These are phyloP conservation scores for Saccharomycopsis guyanensis DNA, from an alignment of 805 yeast species.

Conservation along the genomic window DNA sequence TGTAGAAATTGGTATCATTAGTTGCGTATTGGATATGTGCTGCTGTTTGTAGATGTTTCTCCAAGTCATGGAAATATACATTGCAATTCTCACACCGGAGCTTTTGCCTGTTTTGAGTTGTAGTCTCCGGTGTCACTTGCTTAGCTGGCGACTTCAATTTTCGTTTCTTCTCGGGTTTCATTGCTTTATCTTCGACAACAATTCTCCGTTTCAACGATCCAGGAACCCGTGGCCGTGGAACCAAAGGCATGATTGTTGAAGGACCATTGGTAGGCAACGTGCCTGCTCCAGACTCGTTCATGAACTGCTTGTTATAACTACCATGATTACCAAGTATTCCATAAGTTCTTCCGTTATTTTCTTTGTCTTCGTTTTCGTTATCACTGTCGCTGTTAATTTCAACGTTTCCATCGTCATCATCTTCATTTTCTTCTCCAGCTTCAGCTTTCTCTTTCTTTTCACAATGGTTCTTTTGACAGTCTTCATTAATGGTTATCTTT, in stretches of 20 bases:
- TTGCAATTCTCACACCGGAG: slow-evolving; percentile 6
- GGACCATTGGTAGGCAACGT: background rate
- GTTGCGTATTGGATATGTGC: background rate
- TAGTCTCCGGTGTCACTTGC: background rate
- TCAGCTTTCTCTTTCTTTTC: background rate
- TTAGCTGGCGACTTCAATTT: background rate
- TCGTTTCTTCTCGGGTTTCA: background rate
- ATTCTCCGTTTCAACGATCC: background rate
- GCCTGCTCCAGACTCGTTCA: background rate
- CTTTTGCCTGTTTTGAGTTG: background rate
- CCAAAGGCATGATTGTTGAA: background rate
- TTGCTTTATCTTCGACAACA: background rate
- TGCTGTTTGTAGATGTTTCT: background rate
- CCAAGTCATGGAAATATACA: background rate
- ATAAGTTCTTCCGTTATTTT: background rate
- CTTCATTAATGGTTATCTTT: too few species aligned
- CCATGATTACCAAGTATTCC: background rate
- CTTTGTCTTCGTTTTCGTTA: background rate
- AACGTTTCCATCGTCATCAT: background rate
- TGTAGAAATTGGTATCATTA: background rate
- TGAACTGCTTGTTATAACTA: background rate
- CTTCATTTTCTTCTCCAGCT: background rate
- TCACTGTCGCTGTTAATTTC: background rate
- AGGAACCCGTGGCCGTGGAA: background rate
- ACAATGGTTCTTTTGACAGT: too few species aligned